A percentile compares a stretch with the other conserved stretches of the same genome.
Conservation (phyloP, 2,329 filamentous ascomycete genomes). For the Fonsecaea pugnacius region DNA sequence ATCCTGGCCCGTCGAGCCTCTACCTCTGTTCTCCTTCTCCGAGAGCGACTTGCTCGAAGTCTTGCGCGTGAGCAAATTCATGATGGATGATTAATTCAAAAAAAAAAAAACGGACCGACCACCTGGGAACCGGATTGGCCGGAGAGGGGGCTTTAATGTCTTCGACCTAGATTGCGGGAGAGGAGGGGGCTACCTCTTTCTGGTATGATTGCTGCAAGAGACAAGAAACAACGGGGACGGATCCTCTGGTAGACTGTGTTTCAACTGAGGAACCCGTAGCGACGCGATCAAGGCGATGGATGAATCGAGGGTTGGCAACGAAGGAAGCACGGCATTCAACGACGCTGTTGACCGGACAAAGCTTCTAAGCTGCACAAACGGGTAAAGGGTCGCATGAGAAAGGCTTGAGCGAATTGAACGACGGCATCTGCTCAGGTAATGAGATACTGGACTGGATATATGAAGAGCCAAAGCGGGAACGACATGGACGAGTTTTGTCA, state of each 20-base stretch:
- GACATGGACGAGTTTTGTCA: slow-evolving; percentile 14
- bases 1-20: background rate
- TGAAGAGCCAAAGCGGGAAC: slow-evolving; percentile 3
- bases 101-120: background rate
- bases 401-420: background rate
- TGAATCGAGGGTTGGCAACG: background rate
- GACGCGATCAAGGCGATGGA: background rate
- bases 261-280: background rate
- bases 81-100: slow-evolving; percentile 9
- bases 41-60: slow-evolving; percentile 18
- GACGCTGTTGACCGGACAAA: background rate
- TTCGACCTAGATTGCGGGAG: background rate
- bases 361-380: background rate
- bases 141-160: background rate
- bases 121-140: background rate
- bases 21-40: slow-evolving; percentile 13
- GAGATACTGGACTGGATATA: background rate
- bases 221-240: background rate
- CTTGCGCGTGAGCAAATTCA: slow-evolving; percentile 21
- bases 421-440: slow-evolving; percentile 10
- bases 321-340: background rate
- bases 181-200: background rate
- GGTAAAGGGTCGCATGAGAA: slow-evolving; percentile 1
- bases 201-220: background rate
- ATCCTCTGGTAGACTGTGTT: background rate